Base-by-base conservation (phyloP, 805 yeast genomes). In the Ogataea thermomethanolica region DNA sequence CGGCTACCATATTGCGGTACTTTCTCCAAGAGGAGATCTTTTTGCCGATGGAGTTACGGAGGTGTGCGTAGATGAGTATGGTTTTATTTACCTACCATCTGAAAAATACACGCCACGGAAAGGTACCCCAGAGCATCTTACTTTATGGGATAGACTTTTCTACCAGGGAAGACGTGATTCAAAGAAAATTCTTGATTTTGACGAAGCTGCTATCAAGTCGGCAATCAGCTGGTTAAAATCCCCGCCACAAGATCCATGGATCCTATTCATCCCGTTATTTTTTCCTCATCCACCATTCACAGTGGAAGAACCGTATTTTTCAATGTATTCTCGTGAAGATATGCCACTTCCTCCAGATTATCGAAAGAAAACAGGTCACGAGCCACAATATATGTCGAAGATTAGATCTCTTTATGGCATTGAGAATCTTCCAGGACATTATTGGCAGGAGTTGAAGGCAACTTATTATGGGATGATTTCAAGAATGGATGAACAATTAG, bases 221-320 rank as follows among this genome's bases (percentile, higher is more conserved):
- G 27, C 27, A 10, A n/a, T 10, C 11, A 25, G 5, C 12, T 25
- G 27, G 27, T 25, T 25, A 25, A 32, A 35, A 28, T 24, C 39
- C 9, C 44, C 50, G 4, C 24, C 26, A 9, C 39, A 35, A 8
- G 38, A 46, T 17, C 52, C 52, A 7, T 48, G 52, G 52, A 41
- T 48, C 7, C 29, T 48, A 11, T 37, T 48, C 22, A 27, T 46
- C 24, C 50, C 52, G 2, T 35, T 48, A 14, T 21, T 48, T 21
- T 48, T 46, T 37, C 52, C 52, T n/a, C 52, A 46, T 41, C 39
- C 41, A 22, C 52, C 52, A 1, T 48, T 48, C 39, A 35, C 35
- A 1, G 48, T 48, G n/a, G 52, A 46, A 40, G 50, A 46, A 22
- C 50, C 50, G 10, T 48, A 44, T 17, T 48, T 33, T 31, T 40